Evolutionary conservation across 805 yeast species (phyloP).

Genomic region (Cyberlindnera euphorbiae): DNA sequence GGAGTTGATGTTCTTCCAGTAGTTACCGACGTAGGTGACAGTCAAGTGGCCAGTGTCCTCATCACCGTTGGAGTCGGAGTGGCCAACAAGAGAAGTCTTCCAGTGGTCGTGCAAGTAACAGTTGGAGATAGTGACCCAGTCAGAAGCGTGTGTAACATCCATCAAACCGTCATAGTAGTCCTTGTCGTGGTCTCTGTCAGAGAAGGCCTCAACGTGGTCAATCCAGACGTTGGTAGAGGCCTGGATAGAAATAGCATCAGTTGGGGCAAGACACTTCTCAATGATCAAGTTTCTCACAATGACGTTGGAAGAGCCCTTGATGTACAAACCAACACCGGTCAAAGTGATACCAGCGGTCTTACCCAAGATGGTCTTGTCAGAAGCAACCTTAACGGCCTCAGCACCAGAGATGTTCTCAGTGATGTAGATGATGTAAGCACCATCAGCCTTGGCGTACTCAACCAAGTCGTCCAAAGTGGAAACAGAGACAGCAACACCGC

Average conservation of each 20-base stretch:
- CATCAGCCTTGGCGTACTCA: conserved; percentile 9
- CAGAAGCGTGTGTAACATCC: conserved; percentile 6
- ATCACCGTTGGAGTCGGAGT: conserved; percentile 5
- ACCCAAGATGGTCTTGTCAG: conserved; percentile 8
- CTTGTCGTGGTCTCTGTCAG: conserved; percentile 6
- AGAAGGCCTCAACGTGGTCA: conserved; percentile 5
- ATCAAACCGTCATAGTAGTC: conserved; percentile 8
- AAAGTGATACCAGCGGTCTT: conserved; percentile 6
- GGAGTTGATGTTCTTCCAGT: conserved; percentile 8
- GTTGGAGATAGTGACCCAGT: conserved; percentile 7
- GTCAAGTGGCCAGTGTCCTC: conserved; percentile 6
- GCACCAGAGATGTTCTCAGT: conserved; percentile 5
- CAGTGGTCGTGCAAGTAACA: conserved; percentile 6
- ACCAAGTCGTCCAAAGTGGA: conserved; percentile 9
- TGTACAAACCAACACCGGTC: conserved; percentile 3
- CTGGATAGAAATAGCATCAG: conserved; percentile 2
- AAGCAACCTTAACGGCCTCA: conserved; percentile 2
- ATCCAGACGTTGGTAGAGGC: conserved; percentile 4
- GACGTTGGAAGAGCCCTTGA: conserved; percentile 2
- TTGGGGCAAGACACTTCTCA: conserved; percentile 6
- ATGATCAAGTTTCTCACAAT: conserved; percentile 6
- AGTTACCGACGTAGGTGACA: conserved; percentile 3
- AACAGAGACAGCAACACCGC: conserved; percentile 6
- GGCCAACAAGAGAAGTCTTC: conserved; percentile 7
- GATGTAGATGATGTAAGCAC: conserved; percentile 9